Base-by-base conservation (phyloP, 129 eudicot genomes). In the Cynara cardunculus region DNA sequence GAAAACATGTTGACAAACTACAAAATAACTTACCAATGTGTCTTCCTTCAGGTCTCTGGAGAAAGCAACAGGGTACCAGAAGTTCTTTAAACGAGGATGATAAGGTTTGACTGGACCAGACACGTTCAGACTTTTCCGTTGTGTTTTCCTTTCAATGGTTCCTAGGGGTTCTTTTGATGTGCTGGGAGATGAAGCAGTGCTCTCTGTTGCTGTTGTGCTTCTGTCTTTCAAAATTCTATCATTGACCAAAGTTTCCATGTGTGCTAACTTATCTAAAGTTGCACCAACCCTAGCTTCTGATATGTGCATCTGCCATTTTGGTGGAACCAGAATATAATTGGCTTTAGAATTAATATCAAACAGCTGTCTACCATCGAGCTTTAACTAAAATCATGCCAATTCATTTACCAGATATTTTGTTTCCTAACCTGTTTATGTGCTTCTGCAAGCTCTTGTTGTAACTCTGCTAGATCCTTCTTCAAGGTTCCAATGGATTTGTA, bases 31-130 rank as follows among this genome's bases (percentile, higher is more conserved):
- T 74, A 81, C 85, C 80, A 81, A 24, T 22, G 85, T 94, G 78
- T 92, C 97, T 74, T 92, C 93, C 89, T 92, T 96, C 7, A 96
- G 82, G 84, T 92, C 98, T 16, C 85, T 76, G 30, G 99, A 83
- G 84, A 96, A 96, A 53, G 98, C 99, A 69, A 96, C 91, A 21
- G 99, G 99, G 80, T 96, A 96, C 99, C 97, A 96, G 44, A 92
- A 96, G 83, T 96, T 92, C 77, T 88, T 92, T 73, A 96, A 81
- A 69, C 77, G 87, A 18, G 87, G 84, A 85, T 87, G 84, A 83
- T 92, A 96, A 78, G 91, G 85, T 75, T 83, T 89, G 22, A 96
- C 95, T 2, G 98, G 99, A 79, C 98, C 99, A n/a, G 99, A 92
- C 6, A 96, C 97, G 59, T 92, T 86, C 19, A 96, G 86, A 74